phyloP scores from a whole-genome alignment of 1,284 basidiomycete genomes.

The Leccinum solheimii region DNA sequence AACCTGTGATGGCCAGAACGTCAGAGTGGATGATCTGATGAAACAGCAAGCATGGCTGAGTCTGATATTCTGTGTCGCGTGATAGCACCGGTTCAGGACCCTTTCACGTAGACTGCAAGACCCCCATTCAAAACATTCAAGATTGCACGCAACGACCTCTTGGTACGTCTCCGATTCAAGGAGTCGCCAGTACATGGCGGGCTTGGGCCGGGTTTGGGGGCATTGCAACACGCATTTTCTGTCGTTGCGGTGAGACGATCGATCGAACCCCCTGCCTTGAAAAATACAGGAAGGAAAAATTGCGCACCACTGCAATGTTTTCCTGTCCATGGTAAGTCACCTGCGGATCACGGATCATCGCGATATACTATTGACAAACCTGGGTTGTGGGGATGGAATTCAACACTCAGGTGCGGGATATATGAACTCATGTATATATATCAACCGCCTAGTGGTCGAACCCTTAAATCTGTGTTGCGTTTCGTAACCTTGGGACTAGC shows the following conservation, averaged over 20 bases:
- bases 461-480: neutral
- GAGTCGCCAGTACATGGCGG: neutral
- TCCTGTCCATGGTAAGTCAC: no score
- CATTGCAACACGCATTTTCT: no score
- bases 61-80: slow-evolving; percentile 43
- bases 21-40: slow-evolving; percentile 53
- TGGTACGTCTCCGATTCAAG: slow-evolving; percentile 40
- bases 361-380: neutral
- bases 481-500: neutral
- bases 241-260: no score
- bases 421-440: neutral
- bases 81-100: neutral
- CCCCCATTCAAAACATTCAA: neutral
- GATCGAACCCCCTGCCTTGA: no score
- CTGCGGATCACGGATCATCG: no score
- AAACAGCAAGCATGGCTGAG: slow-evolving; percentile 52
- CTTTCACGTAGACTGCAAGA: neutral
- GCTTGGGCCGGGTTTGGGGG: no score
- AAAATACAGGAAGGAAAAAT: no score
- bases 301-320: no score
- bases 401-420: neutral
- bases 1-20: slow-evolving; percentile 49
- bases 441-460: neutral
- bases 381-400: neutral
- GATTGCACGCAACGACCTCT: slow-evolving; percentile 39